phyloP scores from a whole-genome alignment of 208 protist species.

The Porcisia deanei region DNA sequence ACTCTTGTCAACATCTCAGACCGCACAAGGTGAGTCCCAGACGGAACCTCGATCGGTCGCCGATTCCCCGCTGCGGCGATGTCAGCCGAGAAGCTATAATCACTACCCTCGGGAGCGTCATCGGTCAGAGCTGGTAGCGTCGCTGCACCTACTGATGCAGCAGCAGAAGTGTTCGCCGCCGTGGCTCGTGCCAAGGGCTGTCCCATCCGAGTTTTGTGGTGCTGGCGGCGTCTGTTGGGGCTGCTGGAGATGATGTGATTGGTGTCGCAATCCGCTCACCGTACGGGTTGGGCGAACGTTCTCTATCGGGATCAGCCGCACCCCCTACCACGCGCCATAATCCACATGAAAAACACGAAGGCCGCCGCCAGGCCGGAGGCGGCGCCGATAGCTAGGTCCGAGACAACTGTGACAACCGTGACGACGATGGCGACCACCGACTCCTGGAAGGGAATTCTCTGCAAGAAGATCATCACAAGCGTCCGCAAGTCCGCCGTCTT shows the following conservation, averaged over 20 bases:
- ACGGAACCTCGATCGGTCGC: background rate
- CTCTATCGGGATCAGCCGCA: conserved; percentile 34
- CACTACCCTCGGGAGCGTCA: background rate
- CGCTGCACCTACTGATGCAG: too few relatives aligned
- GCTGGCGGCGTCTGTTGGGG: background rate
- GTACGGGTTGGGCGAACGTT: conserved; percentile 9
- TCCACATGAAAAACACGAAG: conserved; percentile 64
- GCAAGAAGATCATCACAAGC: conserved; percentile 57
- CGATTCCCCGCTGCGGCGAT: background rate
- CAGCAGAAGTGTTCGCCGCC: too few relatives aligned
- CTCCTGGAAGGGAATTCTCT: conserved; percentile 59
- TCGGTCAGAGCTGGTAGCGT: background rate
- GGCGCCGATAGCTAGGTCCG: conserved; percentile 53
- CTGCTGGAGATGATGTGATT: background rate
- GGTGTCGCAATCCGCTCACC: background rate
- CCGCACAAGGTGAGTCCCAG: conserved; percentile 16
- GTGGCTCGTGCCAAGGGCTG: background rate
- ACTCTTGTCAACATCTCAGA: conserved; percentile 15
- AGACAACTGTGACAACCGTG: conserved; percentile 52
- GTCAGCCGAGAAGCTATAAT: conserved; percentile 1
- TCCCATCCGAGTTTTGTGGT: background rate
- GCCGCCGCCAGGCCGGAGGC: conserved; percentile 45
- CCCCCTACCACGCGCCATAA: conserved; percentile 43
- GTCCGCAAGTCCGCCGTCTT: conserved; percentile 63
- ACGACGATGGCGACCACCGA: conserved; percentile 55